A percentile compares a stretch with the other conserved stretches of the same genome.
Evolutionary conservation across 352 stramenopile genomes (phyloP).

Genomic region (Saprolegnia parasitica): DNA sequence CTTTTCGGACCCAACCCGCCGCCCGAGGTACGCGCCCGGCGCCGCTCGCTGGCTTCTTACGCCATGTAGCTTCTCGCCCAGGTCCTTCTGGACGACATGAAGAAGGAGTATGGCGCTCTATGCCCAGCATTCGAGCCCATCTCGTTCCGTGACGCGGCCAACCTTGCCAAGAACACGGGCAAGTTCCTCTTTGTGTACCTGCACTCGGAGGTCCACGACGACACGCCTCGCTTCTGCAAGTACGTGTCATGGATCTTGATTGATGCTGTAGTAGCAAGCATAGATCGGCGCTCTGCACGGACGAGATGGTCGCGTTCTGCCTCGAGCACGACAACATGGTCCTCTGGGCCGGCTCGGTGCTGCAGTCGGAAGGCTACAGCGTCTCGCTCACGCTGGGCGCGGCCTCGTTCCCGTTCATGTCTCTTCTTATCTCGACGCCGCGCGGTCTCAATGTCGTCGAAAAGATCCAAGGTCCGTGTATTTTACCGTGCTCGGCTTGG

Average conservation of each 20-base stretch:
- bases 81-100: constrained; percentile 11
- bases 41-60: neutral
- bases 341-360: constrained; percentile 75
- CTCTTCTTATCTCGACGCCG: constrained; percentile 71
- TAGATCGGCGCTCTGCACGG: constrained; percentile 62
- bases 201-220: constrained; percentile 81
- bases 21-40: constrained; percentile 1
- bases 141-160: constrained; percentile 78
- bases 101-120: constrained; percentile 42
- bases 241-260: constrained; percentile 26
- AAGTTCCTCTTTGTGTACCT: constrained; percentile 84
- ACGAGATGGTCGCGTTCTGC: constrained; percentile 60
- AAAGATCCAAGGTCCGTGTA: constrained; percentile 76
- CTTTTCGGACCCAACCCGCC: constrained; percentile 11
- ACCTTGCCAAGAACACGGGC: constrained; percentile 62
- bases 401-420: constrained; percentile 73
- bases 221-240: constrained; percentile 68
- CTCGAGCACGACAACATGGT: constrained; percentile 81
- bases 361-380: constrained; percentile 71
- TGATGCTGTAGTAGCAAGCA: neutral
- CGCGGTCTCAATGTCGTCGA: constrained; percentile 77
- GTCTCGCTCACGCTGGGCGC: constrained; percentile 80
- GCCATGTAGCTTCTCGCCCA: constrained; percentile 1
- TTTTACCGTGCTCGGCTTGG: neutral
- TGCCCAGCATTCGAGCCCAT: constrained; percentile 73